Conservation (phyloP, 352 stramenopile species). For the Pythium dissimile region DNA sequence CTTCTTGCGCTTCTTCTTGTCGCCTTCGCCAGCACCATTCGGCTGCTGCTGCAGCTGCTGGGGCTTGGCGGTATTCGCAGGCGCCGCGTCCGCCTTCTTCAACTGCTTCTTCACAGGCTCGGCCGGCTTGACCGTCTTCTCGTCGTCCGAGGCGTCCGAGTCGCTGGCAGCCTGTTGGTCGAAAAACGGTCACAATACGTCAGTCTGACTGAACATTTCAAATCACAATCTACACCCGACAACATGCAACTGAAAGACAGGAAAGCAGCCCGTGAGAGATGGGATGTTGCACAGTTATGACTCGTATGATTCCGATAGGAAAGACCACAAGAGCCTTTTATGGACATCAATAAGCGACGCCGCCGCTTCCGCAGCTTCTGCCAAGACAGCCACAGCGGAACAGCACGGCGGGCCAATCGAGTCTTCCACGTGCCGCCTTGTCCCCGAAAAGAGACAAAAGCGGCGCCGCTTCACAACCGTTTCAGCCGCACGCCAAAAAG, state of each 20-base stretch:
- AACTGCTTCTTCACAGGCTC: slow-evolving; percentile 15
- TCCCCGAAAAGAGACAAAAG: background rate
- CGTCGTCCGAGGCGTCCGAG: slow-evolving; percentile 29
- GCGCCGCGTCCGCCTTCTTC: slow-evolving; percentile 32
- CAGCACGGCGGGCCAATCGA: background rate
- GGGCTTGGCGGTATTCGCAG: slow-evolving; percentile 15
- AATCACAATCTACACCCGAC: too few relatives aligned
- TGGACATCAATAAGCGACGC: slow-evolving; percentile 21
- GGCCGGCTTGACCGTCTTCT: slow-evolving; percentile 27
- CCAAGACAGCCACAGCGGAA: slow-evolving; percentile 7
- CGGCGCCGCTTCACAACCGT: slow-evolving; percentile 15
- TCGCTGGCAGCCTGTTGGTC: slow-evolving; percentile 30
- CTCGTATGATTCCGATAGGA: slow-evolving; percentile 89
- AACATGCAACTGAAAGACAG: background rate
- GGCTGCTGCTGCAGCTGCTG: slow-evolving; percentile 1
- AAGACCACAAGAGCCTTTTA: slow-evolving; percentile 38
- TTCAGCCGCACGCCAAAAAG: background rate
- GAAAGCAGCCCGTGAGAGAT: slow-evolving; percentile 8
- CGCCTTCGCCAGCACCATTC: slow-evolving; percentile 14
- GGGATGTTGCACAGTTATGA: slow-evolving; percentile 90
- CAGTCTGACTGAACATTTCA: too few relatives aligned
- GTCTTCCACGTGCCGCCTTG: slow-evolving; percentile 14
- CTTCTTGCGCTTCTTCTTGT: slow-evolving; percentile 64
- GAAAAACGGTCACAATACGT: background rate
- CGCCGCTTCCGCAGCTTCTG: slow-evolving; percentile 2